Conservation (phyloP, 2,329 filamentous ascomycete genomes). For the Pseudocercospora ulei region DNA sequence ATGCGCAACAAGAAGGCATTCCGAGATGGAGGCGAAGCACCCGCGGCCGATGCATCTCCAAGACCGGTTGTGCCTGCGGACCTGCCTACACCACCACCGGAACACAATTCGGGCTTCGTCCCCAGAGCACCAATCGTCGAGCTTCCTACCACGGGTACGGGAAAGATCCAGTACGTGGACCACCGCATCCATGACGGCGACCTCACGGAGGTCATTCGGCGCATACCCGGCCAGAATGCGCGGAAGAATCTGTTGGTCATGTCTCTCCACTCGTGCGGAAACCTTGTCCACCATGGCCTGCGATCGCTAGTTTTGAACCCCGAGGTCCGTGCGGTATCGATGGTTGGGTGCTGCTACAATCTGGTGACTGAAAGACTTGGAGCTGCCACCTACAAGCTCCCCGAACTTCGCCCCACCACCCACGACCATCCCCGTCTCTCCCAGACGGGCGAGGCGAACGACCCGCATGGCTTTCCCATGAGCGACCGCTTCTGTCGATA, state of each 20-base stretch:
- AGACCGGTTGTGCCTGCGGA: conserved; percentile 16
- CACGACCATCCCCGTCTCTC: conserved; percentile 53
- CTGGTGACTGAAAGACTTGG: conserved; percentile 82
- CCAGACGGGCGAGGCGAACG: conserved; percentile 59
- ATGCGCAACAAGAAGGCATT: conserved; percentile 77
- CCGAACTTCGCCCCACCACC: conserved; percentile 55
- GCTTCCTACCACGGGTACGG: conserved; percentile 40
- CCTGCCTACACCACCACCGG: conserved; percentile 23
- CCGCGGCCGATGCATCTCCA: conserved; percentile 8
- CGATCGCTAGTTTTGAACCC: conserved; percentile 76
- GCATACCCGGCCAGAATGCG: conserved; percentile 31
- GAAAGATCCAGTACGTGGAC: conserved; percentile 67
- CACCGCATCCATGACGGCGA: conserved; percentile 65
- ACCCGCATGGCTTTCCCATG: conserved; percentile 92
- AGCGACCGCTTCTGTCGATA: conserved; percentile 56
- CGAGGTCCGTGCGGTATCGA: conserved; percentile 76
- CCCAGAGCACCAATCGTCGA: conserved; percentile 18
- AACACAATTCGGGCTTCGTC: conserved; percentile 10
- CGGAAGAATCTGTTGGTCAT: conserved; percentile 63
- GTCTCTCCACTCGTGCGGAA: conserved; percentile 93
- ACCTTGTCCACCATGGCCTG: conserved; percentile 90
- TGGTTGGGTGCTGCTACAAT: conserved; percentile 98
- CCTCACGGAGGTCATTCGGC: conserved; percentile 55
- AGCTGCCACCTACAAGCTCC: conserved; percentile 75
- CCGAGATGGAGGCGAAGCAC: conserved; percentile 38